Evolutionary conservation across 345 rosid species (phyloP), one percentile per base, ranked within the genome.

Genomic region (Aegle marmelos): DNA sequence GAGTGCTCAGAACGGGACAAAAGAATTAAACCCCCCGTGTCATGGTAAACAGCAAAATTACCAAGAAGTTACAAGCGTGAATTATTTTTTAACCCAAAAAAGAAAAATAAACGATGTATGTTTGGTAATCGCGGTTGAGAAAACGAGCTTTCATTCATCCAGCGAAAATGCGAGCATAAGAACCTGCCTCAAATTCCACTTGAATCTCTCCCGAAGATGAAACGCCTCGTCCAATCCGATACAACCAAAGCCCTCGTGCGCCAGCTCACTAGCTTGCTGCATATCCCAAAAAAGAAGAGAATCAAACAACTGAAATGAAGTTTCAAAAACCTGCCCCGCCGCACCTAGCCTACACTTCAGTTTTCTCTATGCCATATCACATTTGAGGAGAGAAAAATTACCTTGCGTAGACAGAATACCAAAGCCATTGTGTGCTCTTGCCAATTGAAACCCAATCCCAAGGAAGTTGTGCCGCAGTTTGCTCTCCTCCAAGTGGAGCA

Each of bases 331-430:
- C n/a, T 3, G 19, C 73, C 50, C 4, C 3, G 50, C 50, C 2
- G 2, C 4, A 41, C 14, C 48, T 41, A 41, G 2, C 1, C 50
- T 27, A 63, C 5, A 63, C 4, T 62, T 31, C 24, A 30, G 19
- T 17, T 7, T 7, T 63, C 24, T 28, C 28, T 1, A 5, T 9
- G 13, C 21, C 7, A n/a, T 37, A 11, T 41, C n/a, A 24, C 19
- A 28, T 39, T 9, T 7, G 4, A n/a, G 36, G 67, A 61, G 48
- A 68, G 30, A 53, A 41, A 58, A 17, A 2, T 81, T 85, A 91
- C 99, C 97, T 97, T 31, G 99, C 95, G 78, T 96, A 96, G 77
- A 96, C 92, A 31, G 99, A 94, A 69, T 96, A 96, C 98, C 98
- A 94, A 0, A 96, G 98, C 99, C 99, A 96, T 79, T 94, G 99